Evolutionary conservation across 1,284 basidiomycete genomes (phyloP), one percentile per base, ranked within the genome.

Genomic region (Ustilago curta): DNA sequence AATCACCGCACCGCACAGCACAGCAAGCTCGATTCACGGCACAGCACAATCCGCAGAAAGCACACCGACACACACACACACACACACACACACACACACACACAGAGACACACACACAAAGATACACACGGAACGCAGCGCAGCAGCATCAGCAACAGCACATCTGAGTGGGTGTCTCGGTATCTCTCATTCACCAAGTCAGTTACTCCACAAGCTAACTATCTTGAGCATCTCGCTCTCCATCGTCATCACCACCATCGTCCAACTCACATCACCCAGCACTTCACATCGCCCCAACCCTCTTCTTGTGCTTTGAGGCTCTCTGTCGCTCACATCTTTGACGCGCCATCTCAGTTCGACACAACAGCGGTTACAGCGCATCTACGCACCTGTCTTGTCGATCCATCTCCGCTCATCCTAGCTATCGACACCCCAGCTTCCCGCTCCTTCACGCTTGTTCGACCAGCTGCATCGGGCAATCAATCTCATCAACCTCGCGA

Each of bases 171-270:
- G 60, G 48, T 57, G 50, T 49, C 25, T 58, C 59, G 37, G 27
- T 59, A 50, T 58, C 48, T 52, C 25, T 47, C 44, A n/a, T 45
- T 27, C 16, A 27, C 27, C 7, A n/a, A n/a, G n/a, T n/a, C n/a
- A 27, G 27, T 25, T 45, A 44, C 57, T 59, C 51, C 64, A 55
- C 64, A 59, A 52, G 51, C 57, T 52, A 23, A 51, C 64, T n/a
- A 39, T 51, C 29, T 42, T 8, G 29, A 44, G 45, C 53, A 45
- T 40, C 52, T n/a, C 29, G 21, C 39, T 66, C 53, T 8, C 25
- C 57, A 57, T 25, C 29, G 21, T n/a, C 63, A 23, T 55, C 45
- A 25, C 44, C 49, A 42, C 29, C 50, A 51, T 25, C 32, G 21
- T n/a, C 49, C 29, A 47, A 25, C 39, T 25, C 31, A 29, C 25